phyloP scores from a whole-genome alignment of 106 monocot species.

The Allium cepa region DNA sequence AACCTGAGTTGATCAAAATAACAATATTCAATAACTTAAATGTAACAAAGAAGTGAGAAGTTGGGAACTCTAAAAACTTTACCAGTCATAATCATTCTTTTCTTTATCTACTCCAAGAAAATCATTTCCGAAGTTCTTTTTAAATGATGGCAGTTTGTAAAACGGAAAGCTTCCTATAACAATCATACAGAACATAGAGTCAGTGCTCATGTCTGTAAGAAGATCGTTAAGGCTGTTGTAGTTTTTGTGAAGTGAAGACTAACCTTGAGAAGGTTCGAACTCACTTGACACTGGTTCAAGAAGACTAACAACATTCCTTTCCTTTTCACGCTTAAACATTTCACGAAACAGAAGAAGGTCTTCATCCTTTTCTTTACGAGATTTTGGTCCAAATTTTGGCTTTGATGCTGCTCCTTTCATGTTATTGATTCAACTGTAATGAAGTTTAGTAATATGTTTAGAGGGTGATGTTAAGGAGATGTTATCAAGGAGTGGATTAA shows the following conservation, averaged over 20 bases:
- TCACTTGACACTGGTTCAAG: slow-evolving; percentile 26
- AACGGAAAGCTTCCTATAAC: slow-evolving; percentile 15
- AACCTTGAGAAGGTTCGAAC: slow-evolving; percentile 13
- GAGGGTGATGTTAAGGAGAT: neutral
- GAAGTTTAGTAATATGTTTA: neutral
- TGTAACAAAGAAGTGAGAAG: neutral
- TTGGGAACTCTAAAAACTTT: neutral
- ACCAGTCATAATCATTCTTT: slow-evolving; percentile 58
- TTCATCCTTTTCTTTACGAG: slow-evolving; percentile 23
- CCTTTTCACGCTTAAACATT: slow-evolving; percentile 32
- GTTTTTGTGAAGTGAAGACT: neutral
- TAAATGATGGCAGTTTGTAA: slow-evolving; percentile 30
- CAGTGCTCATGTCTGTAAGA: too few relatives aligned
- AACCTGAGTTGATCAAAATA: slow-evolving; percentile 20
- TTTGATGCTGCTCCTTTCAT: neutral
- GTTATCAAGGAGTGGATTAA: neutral
- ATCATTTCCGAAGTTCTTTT: slow-evolving; percentile 22
- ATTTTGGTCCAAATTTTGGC: neutral
- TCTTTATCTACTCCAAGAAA: slow-evolving; percentile 13
- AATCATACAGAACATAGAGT: neutral
- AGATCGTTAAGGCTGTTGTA: too few relatives aligned
- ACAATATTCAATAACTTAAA: neutral
- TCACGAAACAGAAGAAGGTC: slow-evolving; percentile 31
- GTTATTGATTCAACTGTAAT: neutral
- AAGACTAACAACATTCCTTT: slow-evolving; percentile 19